phyloP scores from a whole-genome alignment of 768 basidiomycete species.

The Fomitopsis pulvina region DNA sequence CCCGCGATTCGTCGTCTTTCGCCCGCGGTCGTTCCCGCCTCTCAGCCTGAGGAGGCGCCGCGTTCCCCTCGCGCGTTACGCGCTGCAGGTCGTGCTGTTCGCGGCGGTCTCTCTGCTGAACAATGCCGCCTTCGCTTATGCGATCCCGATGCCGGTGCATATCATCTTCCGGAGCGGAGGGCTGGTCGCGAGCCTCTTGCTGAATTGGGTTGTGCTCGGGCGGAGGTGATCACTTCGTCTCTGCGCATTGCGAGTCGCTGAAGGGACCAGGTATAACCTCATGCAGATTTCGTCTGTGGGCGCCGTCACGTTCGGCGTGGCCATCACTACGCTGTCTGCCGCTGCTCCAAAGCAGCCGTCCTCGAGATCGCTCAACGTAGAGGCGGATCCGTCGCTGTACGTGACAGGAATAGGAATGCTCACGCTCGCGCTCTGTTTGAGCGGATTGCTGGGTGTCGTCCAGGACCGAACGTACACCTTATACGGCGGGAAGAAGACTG shows the following conservation, averaged over 20 bases:
- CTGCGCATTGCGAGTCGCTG: background rate
- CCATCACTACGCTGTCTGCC: constrained; percentile 77
- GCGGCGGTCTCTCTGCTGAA: constrained; percentile 76
- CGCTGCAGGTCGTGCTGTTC: constrained; percentile 78
- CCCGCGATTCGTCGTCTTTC: constrained; percentile 46
- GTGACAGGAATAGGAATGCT: constrained; percentile 69
- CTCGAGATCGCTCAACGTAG: constrained; percentile 6
- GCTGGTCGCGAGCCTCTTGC: constrained; percentile 72
- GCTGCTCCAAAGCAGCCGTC: constrained; percentile 27
- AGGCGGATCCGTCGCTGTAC: constrained; percentile 37
- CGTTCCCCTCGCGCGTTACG: constrained; percentile 68
- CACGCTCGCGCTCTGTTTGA: constrained; percentile 68
- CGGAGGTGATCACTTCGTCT: constrained; percentile 44
- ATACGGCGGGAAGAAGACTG: constrained; percentile 28
- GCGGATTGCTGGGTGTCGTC: constrained; percentile 73
- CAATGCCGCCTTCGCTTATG: constrained; percentile 84
- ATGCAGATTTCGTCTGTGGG: constrained; percentile 69
- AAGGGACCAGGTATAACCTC: constrained; percentile 44
- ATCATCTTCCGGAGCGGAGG: constrained; percentile 93
- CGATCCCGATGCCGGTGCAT: constrained; percentile 87
- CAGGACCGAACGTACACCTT: constrained; percentile 73
- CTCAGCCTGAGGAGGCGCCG: constrained; percentile 54
- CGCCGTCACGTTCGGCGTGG: constrained; percentile 75
- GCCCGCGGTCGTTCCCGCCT: constrained; percentile 2
- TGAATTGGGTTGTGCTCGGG: constrained; percentile 62